Percentiles rank a stretch among this genome's conserved stretches.
phyloP scores from a whole-genome alignment of 768 basidiomycete species.

The Hebeloma cylindrosporum region DNA sequence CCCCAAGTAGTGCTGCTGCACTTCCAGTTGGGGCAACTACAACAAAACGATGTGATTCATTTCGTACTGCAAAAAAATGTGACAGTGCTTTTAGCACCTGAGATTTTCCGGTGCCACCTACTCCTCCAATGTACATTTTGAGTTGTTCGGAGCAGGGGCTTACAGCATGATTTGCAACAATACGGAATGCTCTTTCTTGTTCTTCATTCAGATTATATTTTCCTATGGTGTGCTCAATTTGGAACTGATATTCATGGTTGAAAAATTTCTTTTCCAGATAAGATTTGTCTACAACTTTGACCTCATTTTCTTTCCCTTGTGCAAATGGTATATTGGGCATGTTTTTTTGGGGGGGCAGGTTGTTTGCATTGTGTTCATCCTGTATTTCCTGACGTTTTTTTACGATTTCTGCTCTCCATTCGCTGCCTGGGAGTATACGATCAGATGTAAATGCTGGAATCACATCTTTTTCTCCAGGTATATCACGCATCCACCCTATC shows the following conservation, averaged over 20 bases:
- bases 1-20: conserved; percentile 26
- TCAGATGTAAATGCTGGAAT: conserved; percentile 2
- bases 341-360: neutral
- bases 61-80: conserved; percentile 19
- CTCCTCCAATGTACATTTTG: conserved; percentile 33
- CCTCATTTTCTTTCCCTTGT: conserved; percentile 8
- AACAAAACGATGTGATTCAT: conserved; percentile 13
- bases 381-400: conserved; percentile 8
- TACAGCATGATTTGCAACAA: conserved; percentile 29
- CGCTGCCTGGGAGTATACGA: conserved; percentile 1
- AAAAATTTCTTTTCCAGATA: conserved; percentile 20
- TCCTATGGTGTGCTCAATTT: conserved; percentile 5
- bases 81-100: conserved; percentile 27
- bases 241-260: neutral
- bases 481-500: too few relatives aligned
- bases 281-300: conserved; percentile 25
- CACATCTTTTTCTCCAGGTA: conserved; percentile 1
- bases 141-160: conserved; percentile 18
- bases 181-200: conserved; percentile 31
- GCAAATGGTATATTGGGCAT: neutral
- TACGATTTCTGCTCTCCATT: conserved; percentile 12
- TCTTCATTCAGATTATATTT: conserved; percentile 27
- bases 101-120: conserved; percentile 35
- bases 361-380: conserved; percentile 7
- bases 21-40: conserved; percentile 28